Evolutionary conservation across 768 basidiomycete species (phyloP).

Genomic region (Xerocomus spinulosus): DNA sequence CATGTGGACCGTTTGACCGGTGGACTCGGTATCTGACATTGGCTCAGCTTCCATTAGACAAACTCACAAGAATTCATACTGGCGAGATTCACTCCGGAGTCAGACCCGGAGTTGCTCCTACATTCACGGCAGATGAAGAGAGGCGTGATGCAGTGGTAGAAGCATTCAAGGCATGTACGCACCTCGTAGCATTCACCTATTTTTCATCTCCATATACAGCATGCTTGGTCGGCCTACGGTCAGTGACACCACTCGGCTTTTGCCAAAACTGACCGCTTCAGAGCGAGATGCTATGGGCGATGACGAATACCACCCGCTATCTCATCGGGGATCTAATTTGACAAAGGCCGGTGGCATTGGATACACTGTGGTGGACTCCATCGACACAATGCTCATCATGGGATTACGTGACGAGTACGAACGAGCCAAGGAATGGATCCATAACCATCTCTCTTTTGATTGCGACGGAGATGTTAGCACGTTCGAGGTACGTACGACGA

Average conservation of each 20-base stretch:
- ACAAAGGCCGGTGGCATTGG: conserved; percentile 78
- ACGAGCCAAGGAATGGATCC: conserved; percentile 76
- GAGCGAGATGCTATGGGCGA: conserved; percentile 87
- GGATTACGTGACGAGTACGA: conserved; percentile 74
- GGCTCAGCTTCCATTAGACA: conserved; percentile 16
- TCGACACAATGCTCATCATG: conserved; percentile 87
- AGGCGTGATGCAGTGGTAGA: conserved; percentile 68
- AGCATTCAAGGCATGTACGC: conserved; percentile 66
- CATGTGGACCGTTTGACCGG: conserved; percentile 1
- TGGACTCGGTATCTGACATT: not conserved
- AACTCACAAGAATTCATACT: conserved; percentile 3
- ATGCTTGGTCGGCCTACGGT: conserved; percentile 88
- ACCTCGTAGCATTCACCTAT: not conserved
- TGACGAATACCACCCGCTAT: conserved; percentile 90
- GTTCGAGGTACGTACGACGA: conserved; percentile 66
- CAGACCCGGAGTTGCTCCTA: conserved; percentile 13
- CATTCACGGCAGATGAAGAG: conserved; percentile 49
- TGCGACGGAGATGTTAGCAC: conserved; percentile 77
- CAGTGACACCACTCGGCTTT: conserved; percentile 14
- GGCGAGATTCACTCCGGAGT: conserved; percentile 12
- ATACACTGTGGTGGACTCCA: conserved; percentile 82
- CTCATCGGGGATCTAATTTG: conserved; percentile 69
- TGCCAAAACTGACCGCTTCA: conserved; percentile 30
- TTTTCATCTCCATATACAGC: conserved; percentile 39
- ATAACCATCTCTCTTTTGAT: conserved; percentile 64